A percentile compares a stretch with the other conserved stretches of the same genome.
These are phyloP conservation scores for Berberis thunbergii DNA, from an alignment of 164 flowering plant genomes.

Conservation along the genomic window DNA sequence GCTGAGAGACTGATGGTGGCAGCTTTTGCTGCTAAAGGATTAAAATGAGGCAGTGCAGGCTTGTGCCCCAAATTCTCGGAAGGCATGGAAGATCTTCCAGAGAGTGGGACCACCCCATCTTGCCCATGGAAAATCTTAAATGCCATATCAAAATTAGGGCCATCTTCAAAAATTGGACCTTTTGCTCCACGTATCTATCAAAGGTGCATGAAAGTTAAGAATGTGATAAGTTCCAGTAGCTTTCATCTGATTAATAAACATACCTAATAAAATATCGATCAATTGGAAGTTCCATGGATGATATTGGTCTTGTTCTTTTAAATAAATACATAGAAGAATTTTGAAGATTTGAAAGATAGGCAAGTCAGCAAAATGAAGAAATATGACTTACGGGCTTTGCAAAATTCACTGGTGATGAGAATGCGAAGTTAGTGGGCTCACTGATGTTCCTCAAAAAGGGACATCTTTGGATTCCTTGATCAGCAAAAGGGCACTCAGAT, in stretches of 20 bases:
- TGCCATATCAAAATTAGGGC: constrained; percentile 53
- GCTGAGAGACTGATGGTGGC: constrained; percentile 92
- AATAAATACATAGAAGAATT: not conserved
- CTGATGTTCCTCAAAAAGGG: constrained; percentile 91
- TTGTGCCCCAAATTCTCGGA: constrained; percentile 30
- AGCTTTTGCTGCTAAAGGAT: constrained; percentile 94
- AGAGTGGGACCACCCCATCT: constrained; percentile 96
- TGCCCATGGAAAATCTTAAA: constrained; percentile 91
- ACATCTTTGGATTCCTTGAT: constrained; percentile 46
- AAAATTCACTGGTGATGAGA: constrained; percentile 50
- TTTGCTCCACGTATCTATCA: constrained; percentile 8
- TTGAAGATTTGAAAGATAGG: no score
- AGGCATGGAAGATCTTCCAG: constrained; percentile 37
- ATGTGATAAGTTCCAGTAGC: not conserved
- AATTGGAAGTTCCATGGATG: not conserved
- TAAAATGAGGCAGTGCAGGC: constrained; percentile 42
- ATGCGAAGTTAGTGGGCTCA: constrained; percentile 79
- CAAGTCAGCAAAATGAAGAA: no score
- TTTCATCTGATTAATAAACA: no score
- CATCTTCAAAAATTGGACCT: constrained; percentile 15
- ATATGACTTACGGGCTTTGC: constrained; percentile 55
- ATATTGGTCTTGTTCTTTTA: no score
- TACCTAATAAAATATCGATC: not conserved
- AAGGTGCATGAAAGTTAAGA: not conserved
- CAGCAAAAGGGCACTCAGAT: constrained; percentile 19